Evolutionary conservation across 2,329 filamentous ascomycete species (phyloP).

Genomic region (Ophiostoma piceae): DNA sequence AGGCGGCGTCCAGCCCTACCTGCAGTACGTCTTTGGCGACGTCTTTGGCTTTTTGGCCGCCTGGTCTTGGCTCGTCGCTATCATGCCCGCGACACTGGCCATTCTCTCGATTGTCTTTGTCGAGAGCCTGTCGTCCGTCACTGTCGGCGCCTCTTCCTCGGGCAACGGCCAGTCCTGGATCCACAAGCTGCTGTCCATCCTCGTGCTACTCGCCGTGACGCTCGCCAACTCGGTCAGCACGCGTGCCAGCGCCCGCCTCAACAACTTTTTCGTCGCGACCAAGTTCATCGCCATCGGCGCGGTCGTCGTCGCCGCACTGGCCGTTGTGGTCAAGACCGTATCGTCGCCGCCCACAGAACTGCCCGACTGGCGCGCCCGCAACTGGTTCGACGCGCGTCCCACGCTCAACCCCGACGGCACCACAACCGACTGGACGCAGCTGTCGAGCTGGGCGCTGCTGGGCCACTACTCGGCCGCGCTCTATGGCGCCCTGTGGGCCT

Average conservation of each 20-base stretch:
- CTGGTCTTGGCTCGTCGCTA: conserved; percentile 61
- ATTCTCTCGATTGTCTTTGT: conserved; percentile 61
- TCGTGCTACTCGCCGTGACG: conserved; percentile 44
- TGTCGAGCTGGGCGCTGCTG: conserved; percentile 54
- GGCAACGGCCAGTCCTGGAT: conserved; percentile 27
- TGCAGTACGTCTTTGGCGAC: conserved; percentile 57
- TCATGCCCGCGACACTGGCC: conserved; percentile 60
- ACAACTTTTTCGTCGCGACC: conserved; percentile 50
- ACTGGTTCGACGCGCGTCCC: conserved; percentile 52
- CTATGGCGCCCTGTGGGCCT: conserved; percentile 60
- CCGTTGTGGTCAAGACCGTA: conserved; percentile 39
- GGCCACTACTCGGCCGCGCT: conserved; percentile 57
- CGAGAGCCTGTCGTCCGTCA: conserved; percentile 42
- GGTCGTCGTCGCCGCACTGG: conserved; percentile 46
- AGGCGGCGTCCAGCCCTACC: conserved; percentile 59
- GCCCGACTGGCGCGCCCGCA: conserved; percentile 46
- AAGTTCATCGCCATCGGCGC: conserved; percentile 49
- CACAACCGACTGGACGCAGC: conserved; percentile 43
- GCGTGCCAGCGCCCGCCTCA: conserved; percentile 49
- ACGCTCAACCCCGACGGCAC: conserved; percentile 47
- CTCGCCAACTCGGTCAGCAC: conserved; percentile 54
- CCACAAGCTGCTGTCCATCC: conserved; percentile 49
- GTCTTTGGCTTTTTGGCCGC: conserved; percentile 57
- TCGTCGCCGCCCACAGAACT: conserved; percentile 32
- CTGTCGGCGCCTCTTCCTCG: neutral